Evolutionary conservation across 495 filamentous ascomycete genomes (phyloP), one percentile per base, ranked within the genome.

Genomic region (Melanomma pulvis-pyrius): DNA sequence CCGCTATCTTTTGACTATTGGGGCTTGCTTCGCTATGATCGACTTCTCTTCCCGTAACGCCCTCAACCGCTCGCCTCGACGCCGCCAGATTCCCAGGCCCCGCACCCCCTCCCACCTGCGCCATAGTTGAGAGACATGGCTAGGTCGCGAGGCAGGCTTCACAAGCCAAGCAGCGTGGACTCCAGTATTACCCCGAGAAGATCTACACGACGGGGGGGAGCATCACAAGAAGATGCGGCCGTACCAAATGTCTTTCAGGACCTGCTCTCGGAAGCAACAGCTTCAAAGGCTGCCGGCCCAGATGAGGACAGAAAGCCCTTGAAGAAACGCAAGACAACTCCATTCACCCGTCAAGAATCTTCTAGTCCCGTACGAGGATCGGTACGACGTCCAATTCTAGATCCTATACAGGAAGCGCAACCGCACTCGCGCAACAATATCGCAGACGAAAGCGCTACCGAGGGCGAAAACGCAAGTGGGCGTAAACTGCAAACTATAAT

Each of bases 181-280:
- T 44, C 39, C 39, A 44, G 9, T 3, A 15, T 21, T 7, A 32
- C 30, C 2, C 52, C 63, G 1, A 36, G 59, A 47, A 28, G 68
- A 12, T 32, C 63, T 11, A 44, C 53, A 21, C 59, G 65, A 8
- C 25, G 59, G n/a, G 25, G 41, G 7, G 62, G 34, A 30, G 29
- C 50, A 22, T 30, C 59, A 9, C 49, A 47, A 24, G 36, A 68
- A 25, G 60, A 61, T 59, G 32, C 34, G 17, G 49, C 46, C n/a
- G 65, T 71, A n/a, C 69, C 69, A 48, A 50, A 65, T 22, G 69
- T 71, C 15, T 71, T 68, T 39, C 64, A 59, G 26, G 65, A 65
- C 29, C 22, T 71, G 56, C 55, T 71, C 4, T 46, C 55, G 4
- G 65, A 71, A 39, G 64, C 59, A 46, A 32, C 34, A 36, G 24